Evolutionary conservation across 441 rosid genomes (phyloP).

Genomic region (Pelargonium cotyledonis): DNA sequence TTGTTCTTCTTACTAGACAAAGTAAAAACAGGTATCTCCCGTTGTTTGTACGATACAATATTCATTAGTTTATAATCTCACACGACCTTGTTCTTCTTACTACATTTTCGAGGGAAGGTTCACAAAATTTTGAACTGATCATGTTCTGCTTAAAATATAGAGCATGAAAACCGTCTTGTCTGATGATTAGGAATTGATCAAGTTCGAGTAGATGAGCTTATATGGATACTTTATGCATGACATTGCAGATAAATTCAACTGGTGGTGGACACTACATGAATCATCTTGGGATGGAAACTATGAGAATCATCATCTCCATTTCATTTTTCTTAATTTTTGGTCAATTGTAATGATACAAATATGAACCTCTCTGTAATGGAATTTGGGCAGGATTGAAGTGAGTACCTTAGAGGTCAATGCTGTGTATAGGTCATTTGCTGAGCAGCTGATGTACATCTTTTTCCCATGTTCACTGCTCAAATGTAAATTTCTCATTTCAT

Average conservation of each 20-base stretch:
- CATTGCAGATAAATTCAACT: background rate
- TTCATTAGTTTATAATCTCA: too few relatives aligned
- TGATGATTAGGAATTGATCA: background rate
- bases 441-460: background rate
- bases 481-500: background rate
- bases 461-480: background rate
- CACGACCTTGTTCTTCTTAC: background rate
- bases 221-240: background rate
- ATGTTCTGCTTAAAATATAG: too few relatives aligned
- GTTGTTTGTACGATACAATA: background rate
- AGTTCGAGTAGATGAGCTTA: background rate
- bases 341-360: background rate
- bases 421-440: too few relatives aligned
- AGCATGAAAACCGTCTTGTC: too few relatives aligned
- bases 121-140: too few relatives aligned
- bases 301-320: background rate
- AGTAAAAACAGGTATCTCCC: slow-evolving; percentile 36
- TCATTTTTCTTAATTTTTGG: background rate
- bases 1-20: slow-evolving; percentile 72
- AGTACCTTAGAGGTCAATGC: too few relatives aligned
- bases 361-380: background rate
- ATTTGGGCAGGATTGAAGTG: too few relatives aligned
- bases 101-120: too few relatives aligned
- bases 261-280: background rate
- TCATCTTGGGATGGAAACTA: background rate